Conservation (phyloP, 176 grass and related monocot species). For the Sorghum bicolor region Sorghum_bicolor_NCBIv3 NC_012877.2:4405001-4405500, state of each 20-base stretch:
- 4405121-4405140: not conserved
- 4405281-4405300: not conserved
- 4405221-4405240: not conserved
- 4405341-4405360: no score
- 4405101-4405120: not conserved
- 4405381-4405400: no score
- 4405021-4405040: not conserved
- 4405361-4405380: no score
- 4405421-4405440: no score
- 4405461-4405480: no score
- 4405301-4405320: no score
- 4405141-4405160: not conserved
- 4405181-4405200: not conserved
- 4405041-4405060: not conserved
- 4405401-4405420: no score
- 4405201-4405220: rapidly evolving
- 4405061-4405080: not conserved
- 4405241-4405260: not conserved
- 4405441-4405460: no score
- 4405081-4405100: not conserved
- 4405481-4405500: no score
- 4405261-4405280: not conserved
- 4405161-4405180: not conserved
- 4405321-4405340: not conserved
- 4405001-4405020: not conserved